Evolutionary conservation across 2,329 filamentous ascomycete species (phyloP), one percentile per base, ranked within the genome.

Genomic region (Incumbomyces lentus): DNA sequence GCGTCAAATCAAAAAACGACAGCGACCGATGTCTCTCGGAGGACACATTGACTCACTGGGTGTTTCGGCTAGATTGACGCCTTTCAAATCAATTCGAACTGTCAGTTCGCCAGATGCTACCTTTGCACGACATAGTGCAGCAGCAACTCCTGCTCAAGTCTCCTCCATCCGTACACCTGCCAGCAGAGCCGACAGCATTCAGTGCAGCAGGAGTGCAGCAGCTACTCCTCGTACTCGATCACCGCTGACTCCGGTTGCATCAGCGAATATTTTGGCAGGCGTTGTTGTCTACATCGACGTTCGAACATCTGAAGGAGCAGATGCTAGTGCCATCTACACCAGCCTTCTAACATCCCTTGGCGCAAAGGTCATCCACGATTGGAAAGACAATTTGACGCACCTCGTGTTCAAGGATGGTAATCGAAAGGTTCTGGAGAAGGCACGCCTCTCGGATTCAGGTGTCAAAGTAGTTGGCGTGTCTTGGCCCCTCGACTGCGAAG

Each of bases 321-420:
- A 92, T 63, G 84, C 84, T 6, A 86, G 83, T 58, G 75, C 75
- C n/a, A 78, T 92, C 47, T 94, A 93, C 60, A 74, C 86, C 13
- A 84, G 89, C 55, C 72, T 93, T 6, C 73, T 94, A 17, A 77
- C 73, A 7, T 79, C 86, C 58, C 88, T 94, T 78, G 88, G 88
- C 10, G 88, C 88, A 16, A 76, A 78, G 38, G 87, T 85, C 57
- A 75, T 89, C 36, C 85, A 82, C 64, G 74, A 72, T 12, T 92
- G 86, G 86, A 69, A 70, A 37, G 89, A 84, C 82, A 82, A 82
- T 58, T 86, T 94, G 57, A 94, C 87, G 0, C 88, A 95, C 59
- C 84, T 95, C 6, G 79, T 95, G 6, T 95, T 81, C 71, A 95
- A 94, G 63, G 88, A 94, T 59, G 88, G 88, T 38, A 81, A 81